Evolutionary conservation across 2,329 filamentous ascomycete species (phyloP).

Genomic region (Trichoderma sp.): DNA sequence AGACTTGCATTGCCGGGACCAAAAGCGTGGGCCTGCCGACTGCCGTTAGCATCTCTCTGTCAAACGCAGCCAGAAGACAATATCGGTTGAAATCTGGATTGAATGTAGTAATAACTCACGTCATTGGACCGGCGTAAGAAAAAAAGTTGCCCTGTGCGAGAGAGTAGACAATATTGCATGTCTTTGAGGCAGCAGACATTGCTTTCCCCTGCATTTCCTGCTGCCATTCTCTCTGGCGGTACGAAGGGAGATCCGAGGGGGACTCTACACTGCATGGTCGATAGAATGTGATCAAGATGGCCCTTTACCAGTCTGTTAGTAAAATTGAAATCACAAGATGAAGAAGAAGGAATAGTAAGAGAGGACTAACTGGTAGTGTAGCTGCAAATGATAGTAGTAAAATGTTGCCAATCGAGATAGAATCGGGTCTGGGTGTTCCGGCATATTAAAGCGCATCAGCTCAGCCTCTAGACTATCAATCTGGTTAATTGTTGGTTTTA

Average conservation of each 20-base stretch:
- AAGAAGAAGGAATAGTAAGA: too few species aligned
- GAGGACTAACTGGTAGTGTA: slow-evolving; percentile 8
- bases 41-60: background rate
- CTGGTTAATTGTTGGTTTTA: background rate
- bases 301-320: background rate
- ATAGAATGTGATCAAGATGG: slow-evolving; percentile 6
- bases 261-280: background rate
- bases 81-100: too few species aligned
- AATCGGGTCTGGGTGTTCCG: slow-evolving; percentile 1
- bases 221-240: slow-evolving; percentile 11
- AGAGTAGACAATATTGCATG: slow-evolving; percentile 10
- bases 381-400: slow-evolving; percentile 11
- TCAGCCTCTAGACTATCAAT: slow-evolving; percentile 5
- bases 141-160: slow-evolving; percentile 13
- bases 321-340: too few species aligned
- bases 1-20: slow-evolving; percentile 13
- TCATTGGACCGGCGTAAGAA: slow-evolving; percentile 5
- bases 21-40: background rate
- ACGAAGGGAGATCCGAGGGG: slow-evolving; percentile 2
- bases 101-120: background rate
- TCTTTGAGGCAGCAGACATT: slow-evolving; percentile 15
- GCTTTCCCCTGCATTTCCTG: slow-evolving; percentile 8
- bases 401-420: slow-evolving; percentile 3
- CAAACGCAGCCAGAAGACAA: background rate
- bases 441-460: background rate